A percentile compares a stretch with the other conserved stretches of the same genome.
Evolutionary conservation across 2,329 filamentous ascomycete species (phyloP).

Genomic region (Clonostachys byssicola): DNA sequence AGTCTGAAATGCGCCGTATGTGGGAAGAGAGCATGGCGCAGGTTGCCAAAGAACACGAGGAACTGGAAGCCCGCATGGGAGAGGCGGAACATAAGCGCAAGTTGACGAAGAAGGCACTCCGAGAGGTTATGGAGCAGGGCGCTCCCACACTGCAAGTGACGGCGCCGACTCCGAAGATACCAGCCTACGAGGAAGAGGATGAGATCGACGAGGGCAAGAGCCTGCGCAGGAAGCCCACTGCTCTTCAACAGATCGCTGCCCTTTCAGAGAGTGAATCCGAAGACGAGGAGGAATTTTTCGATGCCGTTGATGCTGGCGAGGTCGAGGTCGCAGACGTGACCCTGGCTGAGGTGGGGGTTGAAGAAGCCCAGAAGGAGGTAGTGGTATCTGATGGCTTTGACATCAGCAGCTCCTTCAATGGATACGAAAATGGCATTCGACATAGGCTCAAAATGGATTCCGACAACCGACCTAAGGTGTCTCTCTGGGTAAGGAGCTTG

Average conservation of each 20-base stretch:
- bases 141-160: constrained; percentile 25
- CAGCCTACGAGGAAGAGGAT: constrained; percentile 22
- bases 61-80: constrained; percentile 80
- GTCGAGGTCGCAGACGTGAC: constrained; percentile 75
- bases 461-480: constrained; percentile 90
- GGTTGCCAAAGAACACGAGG: constrained; percentile 91
- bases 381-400: constrained; percentile 45
- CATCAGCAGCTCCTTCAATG: constrained; percentile 74
- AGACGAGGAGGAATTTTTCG: constrained; percentile 84
- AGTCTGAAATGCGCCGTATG: constrained; percentile 87
- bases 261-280: constrained; percentile 74
- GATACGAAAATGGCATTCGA: constrained; percentile 87
- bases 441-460: constrained; percentile 81
- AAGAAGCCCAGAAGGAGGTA: constrained; percentile 34
- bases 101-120: constrained; percentile 82
- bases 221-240: constrained; percentile 55
- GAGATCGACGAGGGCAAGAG: constrained; percentile 21
- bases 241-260: constrained; percentile 66
- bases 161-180: constrained; percentile 17
- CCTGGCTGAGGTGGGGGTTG: constrained; percentile 44
- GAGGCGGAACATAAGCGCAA: constrained; percentile 89
- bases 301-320: constrained; percentile 90
- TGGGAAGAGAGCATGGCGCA: constrained; percentile 99
- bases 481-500: constrained; percentile 74
- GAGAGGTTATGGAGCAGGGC: constrained; percentile 68